These are phyloP conservation scores for Taiozyma sp. DNA, from an alignment of 1,139 yeast species.

Conservation along the genomic window DNA sequence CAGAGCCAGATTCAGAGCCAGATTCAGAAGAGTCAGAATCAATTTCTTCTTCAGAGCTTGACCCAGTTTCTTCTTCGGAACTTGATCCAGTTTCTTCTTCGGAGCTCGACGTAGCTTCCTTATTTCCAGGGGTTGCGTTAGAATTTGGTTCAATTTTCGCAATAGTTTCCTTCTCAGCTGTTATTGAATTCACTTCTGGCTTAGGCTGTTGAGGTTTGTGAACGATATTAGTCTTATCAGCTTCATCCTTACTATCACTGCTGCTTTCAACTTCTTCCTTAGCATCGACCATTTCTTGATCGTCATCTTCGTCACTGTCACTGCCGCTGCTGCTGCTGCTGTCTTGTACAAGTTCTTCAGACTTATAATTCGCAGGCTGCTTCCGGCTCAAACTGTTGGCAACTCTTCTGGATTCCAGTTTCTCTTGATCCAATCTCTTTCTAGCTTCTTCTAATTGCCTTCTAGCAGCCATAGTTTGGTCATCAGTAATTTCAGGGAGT, in stretches of 20 bases:
- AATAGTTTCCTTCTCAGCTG: background rate
- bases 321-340: background rate
- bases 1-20: slow-evolving; percentile 16
- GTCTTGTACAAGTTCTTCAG: slow-evolving; percentile 2
- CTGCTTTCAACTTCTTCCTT: background rate
- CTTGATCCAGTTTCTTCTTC: slow-evolving; percentile 2
- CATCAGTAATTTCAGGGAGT: background rate
- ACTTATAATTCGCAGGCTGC: background rate
- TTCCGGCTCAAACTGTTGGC: background rate
- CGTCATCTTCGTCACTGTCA: background rate
- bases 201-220: background rate
- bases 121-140: background rate
- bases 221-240: background rate
- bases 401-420: background rate
- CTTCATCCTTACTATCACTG: background rate
- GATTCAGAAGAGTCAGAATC: slow-evolving; percentile 5
- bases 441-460: slow-evolving; percentile 22
- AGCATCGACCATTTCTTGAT: background rate
- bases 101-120: slow-evolving; percentile 1
- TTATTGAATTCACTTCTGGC: background rate
- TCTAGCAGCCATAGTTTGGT: slow-evolving; percentile 9
- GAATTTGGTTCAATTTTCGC: background rate
- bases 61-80: slow-evolving; percentile 3
- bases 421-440: slow-evolving; percentile 6
- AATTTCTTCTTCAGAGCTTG: slow-evolving; percentile 4